These are phyloP conservation scores for Cercophora newfieldiana DNA, from an alignment of 495 filamentous ascomycete species.

Conservation along the genomic window DNA sequence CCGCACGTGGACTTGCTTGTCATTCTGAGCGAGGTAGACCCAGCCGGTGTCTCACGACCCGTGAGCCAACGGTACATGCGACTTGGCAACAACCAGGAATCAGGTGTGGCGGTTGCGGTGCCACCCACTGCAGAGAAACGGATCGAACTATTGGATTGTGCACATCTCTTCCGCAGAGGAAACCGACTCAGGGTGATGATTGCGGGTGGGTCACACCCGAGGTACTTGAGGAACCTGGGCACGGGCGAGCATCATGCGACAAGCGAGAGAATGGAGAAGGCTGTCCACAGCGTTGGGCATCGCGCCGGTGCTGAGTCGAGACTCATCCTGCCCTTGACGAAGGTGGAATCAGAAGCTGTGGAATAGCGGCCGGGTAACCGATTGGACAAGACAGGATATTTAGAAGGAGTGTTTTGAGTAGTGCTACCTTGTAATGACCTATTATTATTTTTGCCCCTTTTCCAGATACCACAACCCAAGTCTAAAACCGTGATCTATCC, in stretches of 20 bases:
- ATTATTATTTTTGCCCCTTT: neutral
- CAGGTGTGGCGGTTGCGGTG: neutral
- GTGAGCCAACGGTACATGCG: constrained; percentile 25
- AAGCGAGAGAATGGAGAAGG: neutral
- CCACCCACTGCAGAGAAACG: too few species aligned
- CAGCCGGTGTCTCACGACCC: constrained; percentile 29
- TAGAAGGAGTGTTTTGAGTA: too few species aligned
- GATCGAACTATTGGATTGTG: constrained; percentile 14
- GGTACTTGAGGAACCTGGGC: constrained; percentile 17
- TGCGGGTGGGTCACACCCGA: constrained; percentile 16
- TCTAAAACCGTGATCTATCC: neutral
- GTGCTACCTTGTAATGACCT: too few species aligned
- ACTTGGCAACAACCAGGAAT: constrained; percentile 17
- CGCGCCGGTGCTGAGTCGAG: neutral
- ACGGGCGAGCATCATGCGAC: constrained; percentile 14
- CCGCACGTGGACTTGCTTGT: constrained; percentile 36
- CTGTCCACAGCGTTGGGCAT: neutral
- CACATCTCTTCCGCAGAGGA: constrained; percentile 19
- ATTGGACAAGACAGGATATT: too few species aligned
- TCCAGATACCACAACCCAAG: neutral
- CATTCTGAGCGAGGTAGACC: constrained; percentile 35
- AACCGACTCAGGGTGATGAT: constrained; percentile 10
- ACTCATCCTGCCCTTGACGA: neutral
- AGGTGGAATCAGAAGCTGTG: neutral
- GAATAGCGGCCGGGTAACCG: too few species aligned